These are phyloP conservation scores for Pseudotsuga menziesii DNA, from an alignment of 75 land plant genomes.

Conservation along the genomic window DNA sequence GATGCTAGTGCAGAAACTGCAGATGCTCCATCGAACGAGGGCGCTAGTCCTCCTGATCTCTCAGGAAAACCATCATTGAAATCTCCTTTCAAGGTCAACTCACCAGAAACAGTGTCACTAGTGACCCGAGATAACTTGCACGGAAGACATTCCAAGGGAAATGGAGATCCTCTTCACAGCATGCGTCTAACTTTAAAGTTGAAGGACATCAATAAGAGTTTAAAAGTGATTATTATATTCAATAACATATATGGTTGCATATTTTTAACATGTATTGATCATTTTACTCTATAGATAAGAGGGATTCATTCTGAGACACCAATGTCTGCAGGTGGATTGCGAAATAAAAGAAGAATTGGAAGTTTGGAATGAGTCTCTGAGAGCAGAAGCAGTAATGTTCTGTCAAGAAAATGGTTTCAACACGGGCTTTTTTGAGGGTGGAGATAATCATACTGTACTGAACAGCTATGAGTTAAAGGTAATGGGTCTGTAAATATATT, in stretches of 20 bases:
- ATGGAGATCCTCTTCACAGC: constrained; percentile 30
- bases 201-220: constrained; percentile 67
- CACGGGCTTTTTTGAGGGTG: no score
- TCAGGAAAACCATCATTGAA: constrained; percentile 7
- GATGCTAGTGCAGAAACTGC: no score
- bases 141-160: constrained; percentile 35
- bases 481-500: no score
- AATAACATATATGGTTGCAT: no score
- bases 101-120: constrained; percentile 35
- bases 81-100: constrained; percentile 14
- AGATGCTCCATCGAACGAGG: constrained; percentile 25
- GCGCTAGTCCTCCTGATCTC: constrained; percentile 12
- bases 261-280: no score
- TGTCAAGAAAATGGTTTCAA: no score
- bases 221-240: no score
- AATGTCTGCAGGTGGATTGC: constrained; percentile 69
- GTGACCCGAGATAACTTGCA: constrained; percentile 46
- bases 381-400: constrained; percentile 48
- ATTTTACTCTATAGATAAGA: no score
- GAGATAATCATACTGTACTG: no score
- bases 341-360: constrained; percentile 59
- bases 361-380: constrained; percentile 79
- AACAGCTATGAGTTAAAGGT: no score
- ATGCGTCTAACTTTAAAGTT: constrained; percentile 73
- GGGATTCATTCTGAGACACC: no score